phyloP scores from a whole-genome alignment of 768 basidiomycete species.

The Mycena amicta region DNA sequence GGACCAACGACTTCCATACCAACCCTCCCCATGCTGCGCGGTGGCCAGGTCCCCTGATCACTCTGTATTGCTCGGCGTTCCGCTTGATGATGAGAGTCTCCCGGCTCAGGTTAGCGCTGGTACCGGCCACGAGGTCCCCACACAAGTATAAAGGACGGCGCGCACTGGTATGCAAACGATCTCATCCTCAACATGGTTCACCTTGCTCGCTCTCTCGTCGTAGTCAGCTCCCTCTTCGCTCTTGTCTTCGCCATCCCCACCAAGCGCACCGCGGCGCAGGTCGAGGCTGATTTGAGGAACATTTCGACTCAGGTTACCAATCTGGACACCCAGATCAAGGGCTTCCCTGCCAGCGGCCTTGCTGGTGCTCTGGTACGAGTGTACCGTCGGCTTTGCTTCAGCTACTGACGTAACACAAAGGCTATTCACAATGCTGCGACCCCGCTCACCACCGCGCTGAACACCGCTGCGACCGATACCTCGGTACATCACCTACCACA shows the following conservation, averaged over 20 bases:
- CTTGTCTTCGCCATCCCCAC: constrained; percentile 12
- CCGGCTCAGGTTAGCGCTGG: background rate
- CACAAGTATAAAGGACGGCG: constrained; percentile 9
- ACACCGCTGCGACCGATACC: constrained; percentile 29
- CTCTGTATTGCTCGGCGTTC: background rate
- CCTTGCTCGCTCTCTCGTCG: constrained; percentile 11
- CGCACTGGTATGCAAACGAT: background rate
- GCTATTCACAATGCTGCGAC: constrained; percentile 29
- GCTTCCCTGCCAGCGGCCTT: constrained; percentile 32
- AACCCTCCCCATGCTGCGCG: background rate
- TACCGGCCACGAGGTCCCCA: background rate
- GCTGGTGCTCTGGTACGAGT: constrained; percentile 27
- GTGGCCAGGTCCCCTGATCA: constrained; percentile 9
- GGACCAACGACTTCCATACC: background rate
- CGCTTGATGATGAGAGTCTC: background rate
- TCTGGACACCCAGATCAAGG: constrained; percentile 30
- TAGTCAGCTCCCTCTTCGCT: constrained; percentile 11
- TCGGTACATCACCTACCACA: constrained; percentile 23
- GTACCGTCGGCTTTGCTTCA: too few relatives aligned
- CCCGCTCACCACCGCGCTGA: constrained; percentile 24
- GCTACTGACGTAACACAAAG: too few relatives aligned
- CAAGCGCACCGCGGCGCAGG: constrained; percentile 27
- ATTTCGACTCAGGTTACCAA: constrained; percentile 27
- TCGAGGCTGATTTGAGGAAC: constrained; percentile 29
- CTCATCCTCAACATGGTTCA: constrained; percentile 20